Conservation (phyloP, 371 early-diverging fungal species). For the Batrachochytrium dendrobatidis region DNA sequence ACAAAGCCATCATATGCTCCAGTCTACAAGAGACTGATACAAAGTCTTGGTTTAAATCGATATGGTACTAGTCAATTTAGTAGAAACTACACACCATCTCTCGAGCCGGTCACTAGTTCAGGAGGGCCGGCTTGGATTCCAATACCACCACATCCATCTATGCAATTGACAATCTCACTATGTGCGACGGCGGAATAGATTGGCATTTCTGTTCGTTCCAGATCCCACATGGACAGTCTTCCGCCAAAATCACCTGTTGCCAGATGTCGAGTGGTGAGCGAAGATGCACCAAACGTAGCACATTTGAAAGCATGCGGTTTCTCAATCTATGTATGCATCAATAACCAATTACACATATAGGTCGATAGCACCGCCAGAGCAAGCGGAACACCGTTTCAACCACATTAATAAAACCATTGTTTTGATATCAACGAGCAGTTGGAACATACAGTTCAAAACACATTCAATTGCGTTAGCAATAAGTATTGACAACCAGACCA, state of each 20-base stretch:
- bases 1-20: constrained; percentile 4
- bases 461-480: no score
- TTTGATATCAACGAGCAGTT: no score
- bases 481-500: no score
- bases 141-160: constrained; percentile 59
- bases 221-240: constrained; percentile 60
- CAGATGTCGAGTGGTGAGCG: constrained; percentile 47
- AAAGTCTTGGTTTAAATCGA: not conserved
- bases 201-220: constrained; percentile 57
- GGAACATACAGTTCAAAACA: no score
- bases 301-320: constrained; percentile 57
- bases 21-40: not conserved
- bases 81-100: constrained; percentile 50
- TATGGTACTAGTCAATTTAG: not conserved
- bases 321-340: constrained; percentile 31
- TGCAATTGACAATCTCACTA: constrained; percentile 64
- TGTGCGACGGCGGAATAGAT: constrained; percentile 58
- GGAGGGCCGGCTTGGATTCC: constrained; percentile 47
- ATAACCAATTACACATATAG: not conserved
- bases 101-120: constrained; percentile 66
- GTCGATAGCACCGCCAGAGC: not conserved
- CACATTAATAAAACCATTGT: not conserved
- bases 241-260: constrained; percentile 76
- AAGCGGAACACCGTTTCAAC: not conserved
- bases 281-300: constrained; percentile 55